Base-by-base conservation (phyloP, 2,329 filamentous ascomycete genomes). In the Dactylonectria estremocensis region DNA sequence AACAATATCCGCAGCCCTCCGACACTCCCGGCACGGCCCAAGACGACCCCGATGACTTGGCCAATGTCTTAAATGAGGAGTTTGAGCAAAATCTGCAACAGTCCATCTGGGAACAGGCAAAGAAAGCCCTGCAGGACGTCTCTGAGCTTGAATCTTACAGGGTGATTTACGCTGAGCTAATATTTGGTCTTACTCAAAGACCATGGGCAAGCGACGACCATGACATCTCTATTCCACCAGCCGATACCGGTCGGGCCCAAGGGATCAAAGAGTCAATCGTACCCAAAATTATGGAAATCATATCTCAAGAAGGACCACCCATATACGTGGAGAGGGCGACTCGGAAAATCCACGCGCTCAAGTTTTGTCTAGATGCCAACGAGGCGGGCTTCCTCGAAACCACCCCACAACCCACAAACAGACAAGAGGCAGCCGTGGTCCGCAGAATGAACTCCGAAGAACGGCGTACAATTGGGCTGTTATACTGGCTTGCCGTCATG, bases 401-500 rank as follows among this genome's bases (percentile, higher is more conserved):
- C 1, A 61, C 53, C 13, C 63, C 65, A 18, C 20, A 40, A 0
- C 58, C 24, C 52, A 48, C 8, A 22, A 45, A 8, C 45, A 60
- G 48, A 40, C 20, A 71, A 53, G 11, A 72, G 6, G 3, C 35
- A 22, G 18, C 46, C 14, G 37, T 33, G 3, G 33, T 40, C 4
- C 54, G 31, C 20, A 49, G 35, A 11, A 50, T 70, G 0, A 59
- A 60, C 0, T 16, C 64, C 8, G 68, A 58, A 43, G 79, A 82
- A 4, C 74, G 76, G 5, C 76, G 82, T 9, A 89, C 88, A 0
- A 80, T 90, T 8, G 82, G 86, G 18, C 75, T 90, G 11, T 70
- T 90, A 1, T 89, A 87, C 71, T 90, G 88, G 88, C 76, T 90
- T 3, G 86, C 85, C 0, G 80, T 89, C 50, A 90, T 89, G 87